Conservation (phyloP, 768 basidiomycete genomes). For the Suillus weaverae region DNA sequence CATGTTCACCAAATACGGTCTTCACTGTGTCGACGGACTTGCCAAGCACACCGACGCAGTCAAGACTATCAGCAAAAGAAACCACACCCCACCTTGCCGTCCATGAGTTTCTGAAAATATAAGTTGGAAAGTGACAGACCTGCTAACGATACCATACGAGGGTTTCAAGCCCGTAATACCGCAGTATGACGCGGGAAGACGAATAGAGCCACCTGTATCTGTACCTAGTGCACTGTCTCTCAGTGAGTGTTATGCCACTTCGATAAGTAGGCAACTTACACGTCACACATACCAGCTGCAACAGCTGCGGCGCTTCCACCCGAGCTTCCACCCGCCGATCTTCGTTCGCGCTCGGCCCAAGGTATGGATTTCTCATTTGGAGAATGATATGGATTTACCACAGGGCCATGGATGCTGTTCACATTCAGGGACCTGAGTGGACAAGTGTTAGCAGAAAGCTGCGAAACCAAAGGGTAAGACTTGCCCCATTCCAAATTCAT, state of each 20-base stretch:
- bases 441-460: neutral
- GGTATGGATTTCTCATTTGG: constrained; percentile 15
- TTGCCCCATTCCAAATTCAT: constrained; percentile 99
- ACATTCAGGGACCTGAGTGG: constrained; percentile 69
- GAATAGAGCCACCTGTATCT: constrained; percentile 93
- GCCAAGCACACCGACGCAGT: constrained; percentile 87
- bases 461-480: constrained; percentile 21
- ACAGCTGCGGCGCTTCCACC: constrained; percentile 96
- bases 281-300: constrained; percentile 77
- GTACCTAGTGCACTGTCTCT: constrained; percentile 78
- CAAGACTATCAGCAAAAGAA: constrained; percentile 91
- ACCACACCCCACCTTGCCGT: constrained; percentile 83
- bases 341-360: constrained; percentile 35
- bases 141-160: constrained; percentile 87
- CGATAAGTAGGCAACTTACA: constrained; percentile 51
- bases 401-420: constrained; percentile 72
- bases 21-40: constrained; percentile 48
- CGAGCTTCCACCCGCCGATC: constrained; percentile 90
- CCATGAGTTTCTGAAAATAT: constrained; percentile 9
- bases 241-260: constrained; percentile 7
- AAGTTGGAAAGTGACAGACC: constrained; percentile 44
- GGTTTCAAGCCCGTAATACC: constrained; percentile 92
- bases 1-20: constrained; percentile 61
- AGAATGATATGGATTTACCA: constrained; percentile 68
- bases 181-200: constrained; percentile 93